Percentiles rank a stretch among this genome's conserved stretches.
phyloP scores from a whole-genome alignment of 2,329 filamentous ascomycete genomes.

The Epichloe typhina region DNA sequence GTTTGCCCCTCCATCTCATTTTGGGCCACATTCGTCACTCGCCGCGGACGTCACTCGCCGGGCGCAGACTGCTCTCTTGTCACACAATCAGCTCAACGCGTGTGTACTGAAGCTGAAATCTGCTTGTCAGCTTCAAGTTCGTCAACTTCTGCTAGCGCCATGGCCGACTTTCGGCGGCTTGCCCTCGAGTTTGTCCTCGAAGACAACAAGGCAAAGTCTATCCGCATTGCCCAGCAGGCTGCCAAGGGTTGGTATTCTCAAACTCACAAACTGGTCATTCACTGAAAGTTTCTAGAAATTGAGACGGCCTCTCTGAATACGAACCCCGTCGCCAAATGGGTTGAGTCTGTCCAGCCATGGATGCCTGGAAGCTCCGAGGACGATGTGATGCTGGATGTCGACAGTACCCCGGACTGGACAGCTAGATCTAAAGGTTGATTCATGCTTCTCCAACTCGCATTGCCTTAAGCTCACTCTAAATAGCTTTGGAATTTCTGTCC shows the following conservation, averaged over 20 bases:
- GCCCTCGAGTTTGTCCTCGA: slow-evolving; percentile 41
- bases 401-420: slow-evolving; percentile 36
- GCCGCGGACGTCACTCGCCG: not conserved
- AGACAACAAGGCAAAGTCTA: slow-evolving; percentile 30
- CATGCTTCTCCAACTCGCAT: not conserved
- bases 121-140: not conserved
- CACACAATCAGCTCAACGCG: not conserved
- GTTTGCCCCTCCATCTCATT: not conserved
- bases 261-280: not conserved
- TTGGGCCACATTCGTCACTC: not conserved
- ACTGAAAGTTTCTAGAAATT: slow-evolving; percentile 25
- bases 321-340: slow-evolving; percentile 39
- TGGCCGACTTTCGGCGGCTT: slow-evolving; percentile 39
- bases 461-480: not conserved
- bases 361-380: slow-evolving; percentile 31
- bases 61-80: not conserved
- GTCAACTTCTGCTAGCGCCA: slow-evolving; percentile 11
- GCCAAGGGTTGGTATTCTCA: slow-evolving; percentile 23
- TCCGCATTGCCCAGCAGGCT: slow-evolving; percentile 29
- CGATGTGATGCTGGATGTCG: slow-evolving; percentile 23
- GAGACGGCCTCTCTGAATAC: slow-evolving; percentile 29
- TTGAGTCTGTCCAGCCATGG: slow-evolving; percentile 41
- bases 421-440: slow-evolving; percentile 35
- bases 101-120: not conserved
- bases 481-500: slow-evolving; percentile 44